These are phyloP conservation scores for Pyrenopolyporus hunteri DNA, from an alignment of 495 filamentous ascomycete species.

Conservation along the genomic window DNA sequence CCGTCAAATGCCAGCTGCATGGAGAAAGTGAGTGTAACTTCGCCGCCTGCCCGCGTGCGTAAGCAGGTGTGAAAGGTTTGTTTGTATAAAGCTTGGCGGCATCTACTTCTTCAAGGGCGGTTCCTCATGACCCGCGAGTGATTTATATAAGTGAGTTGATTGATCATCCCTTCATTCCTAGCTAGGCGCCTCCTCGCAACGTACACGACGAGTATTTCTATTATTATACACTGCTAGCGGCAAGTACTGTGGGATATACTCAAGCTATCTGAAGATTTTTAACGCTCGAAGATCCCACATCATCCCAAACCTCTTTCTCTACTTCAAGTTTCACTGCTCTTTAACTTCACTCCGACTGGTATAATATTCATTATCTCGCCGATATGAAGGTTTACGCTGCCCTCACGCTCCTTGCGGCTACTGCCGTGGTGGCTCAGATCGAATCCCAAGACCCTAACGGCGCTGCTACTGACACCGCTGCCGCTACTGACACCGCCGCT, in stretches of 20 bases:
- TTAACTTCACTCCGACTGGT: not conserved
- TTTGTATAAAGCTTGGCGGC: conserved; percentile 28
- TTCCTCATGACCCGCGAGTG: not conserved
- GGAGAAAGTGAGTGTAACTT: conserved; percentile 1
- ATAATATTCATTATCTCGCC: not conserved
- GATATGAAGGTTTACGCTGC: conserved; percentile 26
- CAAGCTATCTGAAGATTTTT: not conserved
- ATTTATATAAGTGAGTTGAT: conserved; percentile 27
- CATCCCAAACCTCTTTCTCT: not conserved
- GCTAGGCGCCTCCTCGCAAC: conserved; percentile 1
- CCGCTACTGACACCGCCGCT: not conserved
- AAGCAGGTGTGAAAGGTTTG: conserved; percentile 13
- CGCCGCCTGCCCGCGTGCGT: conserved; percentile 23
- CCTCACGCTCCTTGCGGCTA: conserved; percentile 29
- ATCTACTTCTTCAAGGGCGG: conserved; percentile 4
- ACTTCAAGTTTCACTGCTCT: not conserved
- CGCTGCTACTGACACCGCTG: not conserved
- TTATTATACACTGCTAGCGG: not conserved
- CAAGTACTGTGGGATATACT: not conserved
- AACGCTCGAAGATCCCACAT: not conserved
- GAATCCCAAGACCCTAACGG: conserved; percentile 4
- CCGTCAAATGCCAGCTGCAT: conserved; percentile 19
- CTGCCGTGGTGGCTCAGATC: conserved; percentile 29
- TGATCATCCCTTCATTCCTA: conserved; percentile 1
- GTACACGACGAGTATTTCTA: conserved; percentile 11